Evolutionary conservation across 371 early-diverging fungal genomes (phyloP), one percentile per base, ranked within the genome.

Genomic region (Mucor indicus): DNA sequence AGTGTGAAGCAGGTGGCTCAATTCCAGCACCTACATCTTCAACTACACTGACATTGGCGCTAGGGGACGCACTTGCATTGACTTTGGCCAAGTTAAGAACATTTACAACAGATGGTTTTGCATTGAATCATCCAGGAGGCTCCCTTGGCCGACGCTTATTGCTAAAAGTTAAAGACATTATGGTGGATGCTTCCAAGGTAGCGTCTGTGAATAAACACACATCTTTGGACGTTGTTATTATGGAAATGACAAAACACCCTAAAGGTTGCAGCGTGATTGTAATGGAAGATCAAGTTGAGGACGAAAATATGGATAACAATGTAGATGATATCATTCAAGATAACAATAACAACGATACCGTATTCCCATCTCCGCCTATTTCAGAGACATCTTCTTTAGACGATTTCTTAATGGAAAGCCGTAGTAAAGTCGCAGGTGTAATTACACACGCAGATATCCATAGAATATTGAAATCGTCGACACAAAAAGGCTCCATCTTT

Each of bases 121-220:
- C 80, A 0, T 51, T 78, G 19, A 80, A 81, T 48, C 85, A 85
- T 57, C 85, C 85, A 0, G 83, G 83, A 7, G 85, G 85, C 0
- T 59, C 75, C 1, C 51, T 85, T 0, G 85, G 85, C 4, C 48
- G 71, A 43, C 30, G 64, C 21, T 51, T 76, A 10, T 27, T 72
- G 8, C 48, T 76, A 8, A 72, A 70, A 38, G 65, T 72, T 1
- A 49, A 62, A 15, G 77, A 76, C 46, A 48, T 54, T 19, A 52
- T 62, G 51, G 50, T 72, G 0, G 52, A 58, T 2, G 17, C 54
- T 0, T 36, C 37, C 10, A 48, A 66, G 15, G 64, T 69, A 1
- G 71, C 71, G 1, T 41, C 58, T 22, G 70, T 69, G 0, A 21
- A 47, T 17, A 41, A 56, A 15, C 32, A 40, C 13, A 67, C 67